A percentile compares a stretch with the other conserved stretches of the same genome.
These are phyloP conservation scores for Nectriaceae sp. DNA, from an alignment of 2,329 filamentous ascomycete genomes.

Conservation along the genomic window DNA sequence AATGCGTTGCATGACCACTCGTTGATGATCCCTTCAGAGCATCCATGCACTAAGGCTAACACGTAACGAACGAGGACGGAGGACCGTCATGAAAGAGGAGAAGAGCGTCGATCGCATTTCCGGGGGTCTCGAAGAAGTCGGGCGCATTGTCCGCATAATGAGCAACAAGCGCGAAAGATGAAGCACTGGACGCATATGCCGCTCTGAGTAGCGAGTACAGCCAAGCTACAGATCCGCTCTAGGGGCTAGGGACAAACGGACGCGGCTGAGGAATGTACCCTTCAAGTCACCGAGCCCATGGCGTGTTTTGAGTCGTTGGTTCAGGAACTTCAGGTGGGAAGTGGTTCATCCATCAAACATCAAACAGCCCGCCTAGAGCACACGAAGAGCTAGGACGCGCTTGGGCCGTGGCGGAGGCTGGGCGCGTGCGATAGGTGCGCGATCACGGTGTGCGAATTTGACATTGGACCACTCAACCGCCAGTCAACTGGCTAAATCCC, in stretches of 20 bases:
- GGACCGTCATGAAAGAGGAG: slow-evolving; percentile 9
- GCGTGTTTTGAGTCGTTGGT: too few relatives aligned
- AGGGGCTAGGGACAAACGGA: too few relatives aligned
- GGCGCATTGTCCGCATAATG: slow-evolving; percentile 4
- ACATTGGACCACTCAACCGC: not conserved
- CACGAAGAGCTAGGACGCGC: too few relatives aligned
- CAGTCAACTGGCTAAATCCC: not conserved
- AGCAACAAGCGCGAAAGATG: too few relatives aligned
- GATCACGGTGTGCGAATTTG: not conserved
- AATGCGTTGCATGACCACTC: slow-evolving; percentile 2
- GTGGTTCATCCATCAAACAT: too few relatives aligned
- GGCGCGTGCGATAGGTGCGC: not conserved
- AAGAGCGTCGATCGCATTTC: slow-evolving; percentile 19
- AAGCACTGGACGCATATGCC: too few relatives aligned
- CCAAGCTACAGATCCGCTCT: too few relatives aligned
- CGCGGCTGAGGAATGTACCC: too few relatives aligned
- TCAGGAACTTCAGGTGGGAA: too few relatives aligned
- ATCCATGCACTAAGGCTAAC: not conserved
- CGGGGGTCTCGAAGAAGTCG: slow-evolving; percentile 5
- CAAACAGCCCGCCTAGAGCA: too few relatives aligned
- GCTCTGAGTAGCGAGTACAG: too few relatives aligned
- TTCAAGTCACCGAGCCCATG: too few relatives aligned
- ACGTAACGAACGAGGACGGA: slow-evolving; percentile 4
- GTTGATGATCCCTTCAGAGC: slow-evolving; percentile 1
- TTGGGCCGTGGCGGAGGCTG: not conserved